Evolutionary conservation across 305 asterid genomes (phyloP).

Genomic region (Ajuga reptans): DNA sequence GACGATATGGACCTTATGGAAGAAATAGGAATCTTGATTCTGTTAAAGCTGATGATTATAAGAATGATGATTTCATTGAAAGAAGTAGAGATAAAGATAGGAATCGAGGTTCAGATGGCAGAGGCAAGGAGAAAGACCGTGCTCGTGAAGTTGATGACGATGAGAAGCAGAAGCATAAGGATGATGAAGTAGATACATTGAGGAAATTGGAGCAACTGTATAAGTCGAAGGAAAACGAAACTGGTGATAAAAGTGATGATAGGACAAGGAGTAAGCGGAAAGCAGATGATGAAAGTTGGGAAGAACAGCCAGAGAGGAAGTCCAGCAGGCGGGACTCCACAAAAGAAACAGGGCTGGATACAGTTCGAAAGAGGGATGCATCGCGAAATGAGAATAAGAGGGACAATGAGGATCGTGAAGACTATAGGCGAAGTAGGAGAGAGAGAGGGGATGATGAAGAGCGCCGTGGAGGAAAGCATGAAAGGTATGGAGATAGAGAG

Average conservation of each 20-base stretch:
- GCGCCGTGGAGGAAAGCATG: constrained; percentile 39
- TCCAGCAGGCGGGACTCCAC: constrained; percentile 35
- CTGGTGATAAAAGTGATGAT: constrained; percentile 30
- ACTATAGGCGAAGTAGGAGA: constrained; percentile 33
- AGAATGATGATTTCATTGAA: constrained; percentile 19
- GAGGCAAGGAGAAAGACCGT: constrained; percentile 33
- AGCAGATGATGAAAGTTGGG: constrained; percentile 27
- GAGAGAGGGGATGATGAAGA: constrained; percentile 41
- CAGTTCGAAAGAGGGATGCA: constrained; percentile 24
- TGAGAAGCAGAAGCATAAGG: constrained; percentile 24
- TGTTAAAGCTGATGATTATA: neutral
- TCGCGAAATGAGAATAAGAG: constrained; percentile 25
- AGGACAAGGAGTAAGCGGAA: constrained; percentile 35
- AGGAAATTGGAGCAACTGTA: constrained; percentile 44
- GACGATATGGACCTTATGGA: too few species aligned
- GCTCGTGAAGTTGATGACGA: constrained; percentile 24
- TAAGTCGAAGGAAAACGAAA: constrained; percentile 37
- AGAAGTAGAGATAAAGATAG: constrained; percentile 24
- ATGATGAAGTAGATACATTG: constrained; percentile 33
- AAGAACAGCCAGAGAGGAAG: constrained; percentile 37
- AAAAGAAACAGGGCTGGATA: constrained; percentile 28
- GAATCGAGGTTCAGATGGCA: constrained; percentile 26
- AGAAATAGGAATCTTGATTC: too few species aligned
- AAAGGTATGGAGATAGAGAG: constrained; percentile 24
- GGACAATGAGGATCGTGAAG: constrained; percentile 31